Evolutionary conservation across 352 stramenopile species (phyloP).

Genomic region (Thalassiosira sp.): DNA sequence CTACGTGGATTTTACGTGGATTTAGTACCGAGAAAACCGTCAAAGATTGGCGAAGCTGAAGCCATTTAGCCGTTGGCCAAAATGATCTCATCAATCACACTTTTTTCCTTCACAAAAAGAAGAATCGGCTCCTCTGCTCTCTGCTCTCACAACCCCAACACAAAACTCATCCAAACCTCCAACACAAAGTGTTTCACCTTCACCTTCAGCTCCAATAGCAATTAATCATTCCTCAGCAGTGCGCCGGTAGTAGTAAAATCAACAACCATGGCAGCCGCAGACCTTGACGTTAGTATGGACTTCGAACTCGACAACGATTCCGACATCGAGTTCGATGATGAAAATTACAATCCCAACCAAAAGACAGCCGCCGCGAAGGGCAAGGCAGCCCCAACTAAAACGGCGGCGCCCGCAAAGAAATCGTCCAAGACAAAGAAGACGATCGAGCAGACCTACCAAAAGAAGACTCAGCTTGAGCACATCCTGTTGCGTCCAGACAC

Average conservation of each 20-base stretch:
- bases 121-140: too few species aligned
- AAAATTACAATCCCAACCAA: constrained; percentile 25
- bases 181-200: not conserved
- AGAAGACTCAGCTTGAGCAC: constrained; percentile 98
- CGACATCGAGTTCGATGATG: constrained; percentile 7
- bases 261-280: constrained; percentile 13
- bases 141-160: too few species aligned
- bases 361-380: not conserved
- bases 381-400: too few species aligned
- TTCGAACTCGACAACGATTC: constrained; percentile 6
- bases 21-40: too few species aligned
- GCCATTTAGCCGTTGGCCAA: too few species aligned
- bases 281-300: constrained; percentile 16
- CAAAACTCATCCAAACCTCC: too few species aligned
- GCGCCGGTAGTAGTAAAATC: not conserved
- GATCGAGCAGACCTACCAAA: constrained; percentile 92
- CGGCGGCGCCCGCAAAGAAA: too few species aligned
- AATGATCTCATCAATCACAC: too few species aligned
- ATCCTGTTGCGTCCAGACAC: constrained; percentile 98
- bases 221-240: not conserved
- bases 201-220: not conserved
- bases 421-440: constrained; percentile 47
- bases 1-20: too few species aligned
- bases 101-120: too few species aligned
- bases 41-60: too few species aligned